phyloP scores from a whole-genome alignment of 1,139 yeast genomes.

The Zhuliangozyma parablackwelliae region DNA sequence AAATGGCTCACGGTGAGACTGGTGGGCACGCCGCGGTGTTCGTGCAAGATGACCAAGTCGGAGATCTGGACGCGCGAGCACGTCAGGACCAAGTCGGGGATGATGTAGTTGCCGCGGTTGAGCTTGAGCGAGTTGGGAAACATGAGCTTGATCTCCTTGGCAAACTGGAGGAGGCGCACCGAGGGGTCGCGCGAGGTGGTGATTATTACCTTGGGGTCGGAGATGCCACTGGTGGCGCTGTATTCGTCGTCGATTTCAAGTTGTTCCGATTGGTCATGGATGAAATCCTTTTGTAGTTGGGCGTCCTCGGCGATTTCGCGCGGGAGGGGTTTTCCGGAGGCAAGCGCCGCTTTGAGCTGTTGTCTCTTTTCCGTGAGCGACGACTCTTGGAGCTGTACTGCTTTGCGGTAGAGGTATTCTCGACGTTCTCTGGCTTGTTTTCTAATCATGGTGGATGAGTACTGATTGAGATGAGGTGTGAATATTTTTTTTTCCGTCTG shows the following conservation, averaged over 20 bases:
- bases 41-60: slow-evolving; percentile 83
- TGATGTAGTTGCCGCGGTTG: slow-evolving; percentile 88
- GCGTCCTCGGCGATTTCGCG: slow-evolving; percentile 88
- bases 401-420: slow-evolving; percentile 84
- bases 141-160: slow-evolving; percentile 84
- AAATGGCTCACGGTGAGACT: slow-evolving; percentile 89
- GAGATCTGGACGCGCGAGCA: slow-evolving; percentile 69
- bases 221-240: slow-evolving; percentile 77
- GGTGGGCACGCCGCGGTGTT: slow-evolving; percentile 97
- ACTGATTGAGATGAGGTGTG: slow-evolving; percentile 4
- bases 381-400: slow-evolving; percentile 87
- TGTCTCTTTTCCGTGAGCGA: slow-evolving; percentile 82
- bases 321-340: slow-evolving; percentile 85
- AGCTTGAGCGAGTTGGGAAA: slow-evolving; percentile 87
- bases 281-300: slow-evolving; percentile 71
- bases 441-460: slow-evolving; percentile 51
- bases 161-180: slow-evolving; percentile 78
- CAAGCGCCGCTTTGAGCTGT: slow-evolving; percentile 80
- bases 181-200: slow-evolving; percentile 94
- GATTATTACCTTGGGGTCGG: slow-evolving; percentile 88
- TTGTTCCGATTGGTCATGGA: slow-evolving; percentile 77
- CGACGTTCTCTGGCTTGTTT: slow-evolving; percentile 94
- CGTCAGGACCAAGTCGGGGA: slow-evolving; percentile 80
- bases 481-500: no score
- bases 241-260: slow-evolving; percentile 78